A percentile compares a stretch with the other conserved stretches of the same genome.
phyloP scores from a whole-genome alignment of 352 stramenopile species.

The Globisporangium alternatum region DNA sequence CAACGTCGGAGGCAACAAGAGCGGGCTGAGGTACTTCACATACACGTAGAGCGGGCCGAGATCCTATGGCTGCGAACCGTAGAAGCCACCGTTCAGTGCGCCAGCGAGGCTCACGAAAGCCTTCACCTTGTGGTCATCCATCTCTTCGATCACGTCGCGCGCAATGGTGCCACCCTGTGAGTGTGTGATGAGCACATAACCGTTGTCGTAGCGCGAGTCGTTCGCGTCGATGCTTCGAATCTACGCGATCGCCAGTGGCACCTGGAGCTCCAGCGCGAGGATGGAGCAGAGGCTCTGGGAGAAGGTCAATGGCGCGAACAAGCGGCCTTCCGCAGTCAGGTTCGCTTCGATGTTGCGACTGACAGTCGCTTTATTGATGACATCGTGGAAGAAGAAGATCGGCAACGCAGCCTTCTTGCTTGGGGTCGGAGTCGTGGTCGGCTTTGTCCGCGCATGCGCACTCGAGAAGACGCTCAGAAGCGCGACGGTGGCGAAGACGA shows the following conservation, averaged over 20 bases:
- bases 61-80: slow-evolving; percentile 3
- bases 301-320: slow-evolving; percentile 22
- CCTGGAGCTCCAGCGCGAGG: slow-evolving; percentile 12
- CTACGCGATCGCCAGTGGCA: slow-evolving; percentile 21
- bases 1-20: no score
- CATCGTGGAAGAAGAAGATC: slow-evolving; percentile 29
- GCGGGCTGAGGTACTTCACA: slow-evolving; percentile 10
- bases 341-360: slow-evolving; percentile 9
- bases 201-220: slow-evolving; percentile 20
- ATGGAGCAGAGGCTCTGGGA: slow-evolving; percentile 20
- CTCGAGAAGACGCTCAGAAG: background rate
- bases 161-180: slow-evolving; percentile 22
- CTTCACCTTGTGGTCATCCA: slow-evolving; percentile 31
- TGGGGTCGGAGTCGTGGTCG: no score
- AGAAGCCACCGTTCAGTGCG: slow-evolving; percentile 26
- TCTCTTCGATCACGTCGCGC: slow-evolving; percentile 25
- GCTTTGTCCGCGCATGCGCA: background rate
- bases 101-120: slow-evolving; percentile 26
- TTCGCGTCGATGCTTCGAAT: slow-evolving; percentile 14
- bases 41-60: slow-evolving; percentile 13
- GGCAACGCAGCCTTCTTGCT: slow-evolving; percentile 9
- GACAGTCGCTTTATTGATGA: slow-evolving; percentile 8
- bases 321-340: slow-evolving; percentile 12
- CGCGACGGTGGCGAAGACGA: background rate
- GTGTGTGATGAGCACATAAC: slow-evolving; percentile 29